A percentile compares a stretch with the other conserved stretches of the same genome.
These are phyloP conservation scores for Mortierella sp. DNA, from an alignment of 371 early-diverging fungal species.

Conservation along the genomic window DNA sequence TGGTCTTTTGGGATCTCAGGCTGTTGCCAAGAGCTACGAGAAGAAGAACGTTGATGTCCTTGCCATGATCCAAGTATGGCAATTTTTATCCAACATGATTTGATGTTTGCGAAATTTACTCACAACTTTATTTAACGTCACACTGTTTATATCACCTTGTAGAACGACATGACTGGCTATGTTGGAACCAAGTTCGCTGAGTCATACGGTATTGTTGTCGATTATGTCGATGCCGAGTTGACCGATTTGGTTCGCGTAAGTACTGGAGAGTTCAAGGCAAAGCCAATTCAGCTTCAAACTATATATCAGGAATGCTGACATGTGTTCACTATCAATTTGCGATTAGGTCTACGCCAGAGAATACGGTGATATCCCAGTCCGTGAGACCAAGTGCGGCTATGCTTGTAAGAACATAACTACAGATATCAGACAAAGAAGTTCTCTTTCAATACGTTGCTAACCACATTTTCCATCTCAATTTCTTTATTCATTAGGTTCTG, in stretches of 20 bases:
- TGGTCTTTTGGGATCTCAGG: conserved; percentile 92
- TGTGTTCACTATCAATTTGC: not conserved
- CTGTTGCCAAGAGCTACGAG: conserved; percentile 80
- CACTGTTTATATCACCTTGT: conserved; percentile 7
- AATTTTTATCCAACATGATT: not conserved
- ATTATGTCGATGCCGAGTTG: conserved; percentile 80
- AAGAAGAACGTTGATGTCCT: conserved; percentile 66
- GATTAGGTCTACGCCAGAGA: conserved; percentile 36
- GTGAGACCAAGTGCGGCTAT: conserved; percentile 80
- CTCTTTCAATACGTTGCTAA: not conserved
- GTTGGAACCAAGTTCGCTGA: conserved; percentile 66
- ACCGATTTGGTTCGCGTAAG: conserved; percentile 71
- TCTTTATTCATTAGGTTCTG: conserved; percentile 59
- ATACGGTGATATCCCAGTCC: conserved; percentile 67
- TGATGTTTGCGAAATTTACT: not conserved
- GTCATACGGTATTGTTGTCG: conserved; percentile 86
- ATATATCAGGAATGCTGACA: not conserved
- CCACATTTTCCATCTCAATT: not conserved
- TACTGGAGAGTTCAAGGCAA: conserved; percentile 56
- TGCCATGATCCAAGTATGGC: conserved; percentile 79
- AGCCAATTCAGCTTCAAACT: too few species aligned
- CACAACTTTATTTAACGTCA: not conserved
- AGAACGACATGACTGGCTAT: conserved; percentile 91
- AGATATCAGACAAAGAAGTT: not conserved
- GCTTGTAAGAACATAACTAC: conserved; percentile 52